phyloP scores from a whole-genome alignment of 169 alveolate species.

The Plasmodium fragile region DNA sequence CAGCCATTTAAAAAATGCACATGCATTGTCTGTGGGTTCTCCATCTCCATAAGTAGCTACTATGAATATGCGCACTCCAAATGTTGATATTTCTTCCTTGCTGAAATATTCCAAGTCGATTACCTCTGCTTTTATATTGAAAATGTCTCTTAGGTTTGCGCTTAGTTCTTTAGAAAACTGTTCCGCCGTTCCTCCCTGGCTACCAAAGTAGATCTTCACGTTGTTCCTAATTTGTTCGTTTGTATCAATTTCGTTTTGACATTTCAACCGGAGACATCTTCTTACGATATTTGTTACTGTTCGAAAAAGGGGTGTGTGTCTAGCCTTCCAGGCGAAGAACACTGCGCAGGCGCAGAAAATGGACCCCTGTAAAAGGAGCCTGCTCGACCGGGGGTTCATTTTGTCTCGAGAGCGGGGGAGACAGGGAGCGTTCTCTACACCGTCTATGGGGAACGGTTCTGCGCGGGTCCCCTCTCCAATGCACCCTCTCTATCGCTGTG shows the following conservation, averaged over 20 bases:
- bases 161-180: conserved; percentile 77
- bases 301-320: neutral
- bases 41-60: conserved; percentile 90
- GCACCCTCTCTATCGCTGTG: neutral
- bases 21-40: conserved; percentile 87
- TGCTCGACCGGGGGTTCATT: conserved; percentile 8
- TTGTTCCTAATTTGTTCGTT: conserved; percentile 44
- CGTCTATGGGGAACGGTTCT: neutral
- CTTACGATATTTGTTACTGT: neutral
- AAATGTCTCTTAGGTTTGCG: conserved; percentile 29
- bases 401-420: neutral
- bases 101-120: conserved; percentile 79
- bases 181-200: conserved; percentile 84
- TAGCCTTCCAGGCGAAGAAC: neutral
- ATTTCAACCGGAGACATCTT: neutral
- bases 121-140: conserved; percentile 49
- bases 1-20: conserved; percentile 82
- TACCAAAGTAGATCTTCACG: conserved; percentile 79
- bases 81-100: conserved; percentile 57
- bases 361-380: conserved; percentile 5
- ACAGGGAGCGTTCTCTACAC: neutral
- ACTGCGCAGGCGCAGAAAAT: neutral
- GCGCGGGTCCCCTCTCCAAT: neutral
- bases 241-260: neutral
- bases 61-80: conserved; percentile 76